phyloP scores from a whole-genome alignment of 2,329 filamentous ascomycete genomes.

The Fusarium pseudocircinatum region DNA sequence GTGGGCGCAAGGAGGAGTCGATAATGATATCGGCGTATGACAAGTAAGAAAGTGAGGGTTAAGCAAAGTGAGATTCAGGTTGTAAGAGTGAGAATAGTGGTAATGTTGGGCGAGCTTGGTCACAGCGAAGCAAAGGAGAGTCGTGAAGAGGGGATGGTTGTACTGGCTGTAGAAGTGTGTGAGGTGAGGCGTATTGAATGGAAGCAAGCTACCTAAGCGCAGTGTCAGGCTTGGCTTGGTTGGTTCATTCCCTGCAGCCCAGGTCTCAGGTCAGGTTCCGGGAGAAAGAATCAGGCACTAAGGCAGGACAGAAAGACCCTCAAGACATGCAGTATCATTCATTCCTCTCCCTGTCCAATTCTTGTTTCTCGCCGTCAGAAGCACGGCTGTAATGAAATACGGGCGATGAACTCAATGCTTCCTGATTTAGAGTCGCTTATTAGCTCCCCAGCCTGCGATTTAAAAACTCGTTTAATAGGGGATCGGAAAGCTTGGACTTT shows the following conservation, averaged over 20 bases:
- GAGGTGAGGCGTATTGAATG: conserved; percentile 22
- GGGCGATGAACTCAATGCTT: conserved; percentile 6
- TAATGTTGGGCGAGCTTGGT: conserved; percentile 12
- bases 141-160: conserved; percentile 36
- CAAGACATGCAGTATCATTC: background rate
- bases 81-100: conserved; percentile 2
- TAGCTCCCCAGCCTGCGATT: conserved; percentile 32
- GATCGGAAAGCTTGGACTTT: conserved; percentile 26
- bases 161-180: conserved; percentile 26
- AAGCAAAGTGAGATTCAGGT: conserved; percentile 13
- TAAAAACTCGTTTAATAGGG: conserved; percentile 27
- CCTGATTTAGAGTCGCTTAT: conserved; percentile 1
- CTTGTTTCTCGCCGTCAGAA: conserved; percentile 23
- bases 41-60: background rate
- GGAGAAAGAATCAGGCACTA: conserved; percentile 29
- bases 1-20: conserved; percentile 10
- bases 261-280: conserved; percentile 31
- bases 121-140: conserved; percentile 14
- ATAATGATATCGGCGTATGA: background rate
- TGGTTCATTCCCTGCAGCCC: conserved; percentile 25
- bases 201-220: conserved; percentile 18
- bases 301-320: conserved; percentile 24
- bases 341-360: background rate
- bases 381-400: background rate
- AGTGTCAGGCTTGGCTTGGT: conserved; percentile 34